phyloP scores from a whole-genome alignment of 78 protist species.

The Cyanophora paradoxa region DNA sequence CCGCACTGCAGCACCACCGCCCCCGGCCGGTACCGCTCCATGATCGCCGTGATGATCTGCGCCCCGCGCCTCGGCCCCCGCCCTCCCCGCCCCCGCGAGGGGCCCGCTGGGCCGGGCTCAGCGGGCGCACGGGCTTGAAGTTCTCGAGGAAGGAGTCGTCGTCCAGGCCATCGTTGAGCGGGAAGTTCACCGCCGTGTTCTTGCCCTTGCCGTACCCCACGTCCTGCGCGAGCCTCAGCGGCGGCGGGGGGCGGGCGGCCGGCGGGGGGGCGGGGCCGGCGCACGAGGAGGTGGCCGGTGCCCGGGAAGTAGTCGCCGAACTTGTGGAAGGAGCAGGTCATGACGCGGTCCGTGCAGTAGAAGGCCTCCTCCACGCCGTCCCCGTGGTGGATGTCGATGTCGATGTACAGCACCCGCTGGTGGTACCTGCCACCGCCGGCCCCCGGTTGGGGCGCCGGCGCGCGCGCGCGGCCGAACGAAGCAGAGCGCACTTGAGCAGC shows the following conservation, averaged over 20 bases:
- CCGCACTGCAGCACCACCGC: constrained; percentile 93
- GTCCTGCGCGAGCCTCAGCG: too few relatives aligned
- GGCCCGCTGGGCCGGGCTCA: too few relatives aligned
- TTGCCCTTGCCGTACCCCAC: constrained; percentile 83
- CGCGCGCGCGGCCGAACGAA: too few relatives aligned
- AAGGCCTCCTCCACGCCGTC: constrained; percentile 94
- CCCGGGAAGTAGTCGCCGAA: constrained; percentile 96
- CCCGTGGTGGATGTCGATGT: constrained; percentile 98
- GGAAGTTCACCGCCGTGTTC: constrained; percentile 88
- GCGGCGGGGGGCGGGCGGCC: too few relatives aligned
- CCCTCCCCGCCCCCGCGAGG: too few relatives aligned
- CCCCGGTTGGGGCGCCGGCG: too few relatives aligned
- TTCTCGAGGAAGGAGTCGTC: constrained; percentile 73
- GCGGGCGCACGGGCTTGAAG: constrained; percentile 82
- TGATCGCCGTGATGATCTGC: constrained; percentile 34
- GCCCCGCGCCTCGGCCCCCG: too few relatives aligned
- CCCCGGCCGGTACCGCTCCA: constrained; percentile 76
- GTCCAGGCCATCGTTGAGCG: constrained; percentile 95
- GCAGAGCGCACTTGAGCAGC: constrained; percentile 55
- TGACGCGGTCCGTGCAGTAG: constrained; percentile 87
- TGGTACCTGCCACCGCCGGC: constrained; percentile 54
- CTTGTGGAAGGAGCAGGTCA: constrained; percentile 96
- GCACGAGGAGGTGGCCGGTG: constrained; percentile 73
- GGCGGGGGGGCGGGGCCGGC: not conserved
- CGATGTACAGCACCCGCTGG: constrained; percentile 88